Conservation (phyloP, 495 filamentous ascomycete species). For the Durotheca rogersii region DNA sequence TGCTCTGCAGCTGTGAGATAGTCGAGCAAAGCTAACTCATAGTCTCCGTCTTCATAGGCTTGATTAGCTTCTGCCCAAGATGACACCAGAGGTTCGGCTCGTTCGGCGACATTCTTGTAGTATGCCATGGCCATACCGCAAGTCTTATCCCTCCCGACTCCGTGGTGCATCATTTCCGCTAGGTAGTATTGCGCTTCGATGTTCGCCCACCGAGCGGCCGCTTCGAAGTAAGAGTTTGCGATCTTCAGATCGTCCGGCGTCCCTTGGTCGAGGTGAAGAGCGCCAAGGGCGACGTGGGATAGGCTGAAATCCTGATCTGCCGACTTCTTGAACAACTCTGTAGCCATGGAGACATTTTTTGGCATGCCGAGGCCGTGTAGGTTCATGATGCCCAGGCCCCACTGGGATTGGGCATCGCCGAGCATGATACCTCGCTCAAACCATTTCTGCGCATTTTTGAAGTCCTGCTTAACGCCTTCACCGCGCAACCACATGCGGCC, state of each 20-base stretch:
- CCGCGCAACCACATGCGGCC: constrained; percentile 92
- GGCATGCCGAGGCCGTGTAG: constrained; percentile 80
- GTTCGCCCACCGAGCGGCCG: constrained; percentile 83
- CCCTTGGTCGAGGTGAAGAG: constrained; percentile 88
- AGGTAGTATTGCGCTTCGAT: constrained; percentile 96
- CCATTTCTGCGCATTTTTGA: constrained; percentile 74
- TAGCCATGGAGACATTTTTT: constrained; percentile 70
- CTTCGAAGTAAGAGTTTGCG: constrained; percentile 85
- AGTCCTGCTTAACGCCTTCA: constrained; percentile 83
- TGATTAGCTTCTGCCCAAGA: constrained; percentile 83
- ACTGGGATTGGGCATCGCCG: constrained; percentile 83
- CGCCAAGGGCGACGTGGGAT: constrained; percentile 80
- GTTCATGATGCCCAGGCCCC: constrained; percentile 82
- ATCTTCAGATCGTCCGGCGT: constrained; percentile 60
- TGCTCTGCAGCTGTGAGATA: constrained; percentile 95
- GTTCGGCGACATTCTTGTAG: constrained; percentile 94
- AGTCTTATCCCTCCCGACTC: constrained; percentile 74
- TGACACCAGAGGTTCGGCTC: constrained; percentile 79
- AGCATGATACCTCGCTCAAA: constrained; percentile 78
- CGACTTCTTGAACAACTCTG: constrained; percentile 76
- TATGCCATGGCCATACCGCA: constrained; percentile 81
- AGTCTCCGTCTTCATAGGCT: constrained; percentile 80
- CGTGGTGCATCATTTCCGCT: constrained; percentile 82
- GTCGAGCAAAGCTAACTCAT: constrained; percentile 78
- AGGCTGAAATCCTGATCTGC: constrained; percentile 82